Conservation (phyloP, 371 early-diverging fungal genomes). For the Dinochytrium kinnereticum region DNA sequence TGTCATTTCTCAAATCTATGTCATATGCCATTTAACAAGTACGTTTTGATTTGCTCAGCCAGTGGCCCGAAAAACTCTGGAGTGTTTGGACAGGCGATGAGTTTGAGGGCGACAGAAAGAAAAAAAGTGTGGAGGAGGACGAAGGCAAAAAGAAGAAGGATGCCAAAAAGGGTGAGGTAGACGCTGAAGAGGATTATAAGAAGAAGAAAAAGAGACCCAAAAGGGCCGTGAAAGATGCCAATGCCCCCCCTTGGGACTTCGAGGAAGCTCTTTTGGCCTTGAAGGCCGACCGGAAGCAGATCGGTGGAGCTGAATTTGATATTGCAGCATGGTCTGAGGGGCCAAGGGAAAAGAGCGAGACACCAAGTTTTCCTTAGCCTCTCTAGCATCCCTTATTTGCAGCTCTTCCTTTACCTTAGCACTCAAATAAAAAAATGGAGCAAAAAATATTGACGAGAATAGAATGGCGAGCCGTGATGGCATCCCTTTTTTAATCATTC, state of each 20-base stretch:
- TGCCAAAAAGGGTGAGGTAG: constrained; percentile 16
- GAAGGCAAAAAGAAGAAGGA: constrained; percentile 9
- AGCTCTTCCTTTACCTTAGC: no score
- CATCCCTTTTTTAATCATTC: no score
- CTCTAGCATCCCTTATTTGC: no score
- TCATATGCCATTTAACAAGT: not conserved
- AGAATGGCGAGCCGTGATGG: no score
- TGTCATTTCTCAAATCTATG: no score
- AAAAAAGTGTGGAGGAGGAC: constrained; percentile 2
- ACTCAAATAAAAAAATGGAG: no score
- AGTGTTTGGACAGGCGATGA: constrained; percentile 25
- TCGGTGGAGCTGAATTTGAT: constrained; percentile 31
- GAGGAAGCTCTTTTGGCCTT: constrained; percentile 16
- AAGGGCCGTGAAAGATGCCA: constrained; percentile 3
- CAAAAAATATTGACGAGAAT: no score
- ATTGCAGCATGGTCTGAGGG: constrained; percentile 28
- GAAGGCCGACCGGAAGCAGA: constrained; percentile 30
- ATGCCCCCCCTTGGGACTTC: constrained; percentile 32
- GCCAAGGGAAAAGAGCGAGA: constrained; percentile 6
- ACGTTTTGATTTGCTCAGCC: constrained; percentile 8
- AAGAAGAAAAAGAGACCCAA: constrained; percentile 14
- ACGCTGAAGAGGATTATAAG: constrained; percentile 17
- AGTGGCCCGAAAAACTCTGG: constrained; percentile 37
- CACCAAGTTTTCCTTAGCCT: no score
- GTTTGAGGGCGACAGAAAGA: constrained; percentile 23